Evolutionary conservation across 768 basidiomycete species (phyloP), one percentile per base, ranked within the genome.

Genomic region (Amanita inopinata): DNA sequence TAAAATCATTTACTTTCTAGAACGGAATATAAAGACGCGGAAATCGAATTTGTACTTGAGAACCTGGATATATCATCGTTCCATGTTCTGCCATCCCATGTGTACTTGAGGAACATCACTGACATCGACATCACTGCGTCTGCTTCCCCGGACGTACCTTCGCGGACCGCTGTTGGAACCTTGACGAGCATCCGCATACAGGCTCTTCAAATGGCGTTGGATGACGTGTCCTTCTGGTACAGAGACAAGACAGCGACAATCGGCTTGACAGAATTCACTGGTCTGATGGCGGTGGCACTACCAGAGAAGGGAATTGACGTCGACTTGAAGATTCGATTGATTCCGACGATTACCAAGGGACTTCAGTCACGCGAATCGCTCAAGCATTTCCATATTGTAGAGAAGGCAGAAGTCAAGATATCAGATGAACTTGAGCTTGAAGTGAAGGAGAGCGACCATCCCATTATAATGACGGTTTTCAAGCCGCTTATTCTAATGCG

Each of bases 151-250:
- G 52, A 57, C 6, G 60, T 53, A 1, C 48, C 57, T 2, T 59
- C 73, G 0, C 66, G 60, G 36, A 76, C 76, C 2, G 58, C 73
- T 1, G 56, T 83, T 22, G 80, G 81, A 33, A 68, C 79, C 0
- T 66, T 82, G 45, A 84, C 80, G 0, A 80, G 80, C 33, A 65
- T 84, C 30, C 74, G 72, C 37, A 59, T 78, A 17, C 77, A 80
- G 46, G 83, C 78, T 1, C 57, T 86, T 0, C 80, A 81, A 49
- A 67, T 86, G 22, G 53, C 62, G 6, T 69, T 85, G 33, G 61
- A 67, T 46, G 76, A 85, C 23, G 71, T 86, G 0, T 83, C 83
- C 0, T 86, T 86, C 64, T 85, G 72, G 58, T 85, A 81, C 59
- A 70, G 69, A 27, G 82, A 86, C 59, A 76, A 80, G 51, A 61